These are phyloP conservation scores for Ogataea pignaliae DNA, from an alignment of 805 yeast genomes.

Conservation along the genomic window DNA sequence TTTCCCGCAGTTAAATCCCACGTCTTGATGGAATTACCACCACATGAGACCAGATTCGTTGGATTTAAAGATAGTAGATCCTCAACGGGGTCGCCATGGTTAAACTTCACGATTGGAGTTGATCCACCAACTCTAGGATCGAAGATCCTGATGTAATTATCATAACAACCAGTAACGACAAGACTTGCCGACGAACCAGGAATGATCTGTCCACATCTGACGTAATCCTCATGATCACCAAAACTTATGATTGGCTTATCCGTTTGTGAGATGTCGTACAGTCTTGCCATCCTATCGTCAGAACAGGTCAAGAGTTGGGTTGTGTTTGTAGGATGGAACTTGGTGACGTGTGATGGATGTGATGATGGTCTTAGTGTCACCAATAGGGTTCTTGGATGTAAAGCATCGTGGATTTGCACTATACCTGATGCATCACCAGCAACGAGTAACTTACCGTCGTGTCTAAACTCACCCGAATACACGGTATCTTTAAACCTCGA, in stretches of 20 bases:
- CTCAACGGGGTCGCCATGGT: conserved; percentile 82
- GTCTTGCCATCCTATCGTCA: conserved; percentile 81
- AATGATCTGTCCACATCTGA: conserved; percentile 74
- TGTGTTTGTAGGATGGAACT: conserved; percentile 75
- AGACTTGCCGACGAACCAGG: conserved; percentile 59
- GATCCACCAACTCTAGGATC: conserved; percentile 60
- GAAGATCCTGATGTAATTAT: conserved; percentile 76
- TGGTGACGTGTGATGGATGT: conserved; percentile 90
- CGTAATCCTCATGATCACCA: conserved; percentile 79
- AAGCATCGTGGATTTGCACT: conserved; percentile 85
- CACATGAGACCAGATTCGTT: conserved; percentile 73
- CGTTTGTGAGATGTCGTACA: conserved; percentile 82
- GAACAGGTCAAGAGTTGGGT: conserved; percentile 82
- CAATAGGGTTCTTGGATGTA: conserved; percentile 65
- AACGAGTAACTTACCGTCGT: conserved; percentile 84
- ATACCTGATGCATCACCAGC: conserved; percentile 96
- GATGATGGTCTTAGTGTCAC: conserved; percentile 79
- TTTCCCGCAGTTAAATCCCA: conserved; percentile 90
- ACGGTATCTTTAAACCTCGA: conserved; percentile 88
- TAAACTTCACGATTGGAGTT: conserved; percentile 57
- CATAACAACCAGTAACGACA: conserved; percentile 92
- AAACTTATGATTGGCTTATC: conserved; percentile 68
- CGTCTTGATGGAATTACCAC: conserved; percentile 75
- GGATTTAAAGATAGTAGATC: conserved; percentile 70
- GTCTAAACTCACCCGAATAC: conserved; percentile 84